Base-by-base conservation (phyloP, 2,329 filamentous ascomycete genomes). In the Ophiostoma australiae region DNA sequence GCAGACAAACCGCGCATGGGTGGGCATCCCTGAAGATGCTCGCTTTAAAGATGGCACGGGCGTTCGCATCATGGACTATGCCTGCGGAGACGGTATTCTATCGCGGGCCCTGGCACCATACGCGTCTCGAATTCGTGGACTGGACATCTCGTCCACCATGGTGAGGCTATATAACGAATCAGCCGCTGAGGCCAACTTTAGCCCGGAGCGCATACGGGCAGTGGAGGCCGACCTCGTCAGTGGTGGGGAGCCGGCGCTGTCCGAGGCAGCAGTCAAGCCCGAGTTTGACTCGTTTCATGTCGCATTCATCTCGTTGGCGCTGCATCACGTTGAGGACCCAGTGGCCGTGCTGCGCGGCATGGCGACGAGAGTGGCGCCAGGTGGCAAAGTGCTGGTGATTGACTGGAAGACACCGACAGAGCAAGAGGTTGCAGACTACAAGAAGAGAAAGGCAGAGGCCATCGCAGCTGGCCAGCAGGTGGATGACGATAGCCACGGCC, bases 141-240 rank as follows among this genome's bases (percentile, higher is more conserved):
- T 76, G 5, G 75, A 77, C 71, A 74, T 76, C 27, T 75, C 75
- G 7, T 67, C 74, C 11, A 68, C 70, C 71, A 77, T 76, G 76
- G 74, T 75, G 27, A 67, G 73, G 52, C 69, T 55, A 37, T 76
- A 76, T 71, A 76, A 76, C 71, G 70, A 72, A 6, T 15, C 69
- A 0, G 73, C 73, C 1, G 44, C 52, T n/a, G 61, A 52, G 8
- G 68, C 72, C 0, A 71, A 73, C 2, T 23, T 73, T 4, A 2
- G 4, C 15, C 65, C 71, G 0, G 69, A 73, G 39, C 71, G 74
- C 23, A 76, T 75, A 74, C 72, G 44, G 27, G 75, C 74, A 48
- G 71, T 74, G 20, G 72, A 74, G 67, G 74, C 71, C 4, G 74
- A 76, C 52, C 69, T 76, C 2, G 5, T 73, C 3, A 4, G 72